Percentiles rank a stretch among this genome's conserved stretches.
These are phyloP conservation scores for Talaromyces adpressus DNA, from an alignment of 495 filamentous ascomycete genomes.

Conservation along the genomic window DNA sequence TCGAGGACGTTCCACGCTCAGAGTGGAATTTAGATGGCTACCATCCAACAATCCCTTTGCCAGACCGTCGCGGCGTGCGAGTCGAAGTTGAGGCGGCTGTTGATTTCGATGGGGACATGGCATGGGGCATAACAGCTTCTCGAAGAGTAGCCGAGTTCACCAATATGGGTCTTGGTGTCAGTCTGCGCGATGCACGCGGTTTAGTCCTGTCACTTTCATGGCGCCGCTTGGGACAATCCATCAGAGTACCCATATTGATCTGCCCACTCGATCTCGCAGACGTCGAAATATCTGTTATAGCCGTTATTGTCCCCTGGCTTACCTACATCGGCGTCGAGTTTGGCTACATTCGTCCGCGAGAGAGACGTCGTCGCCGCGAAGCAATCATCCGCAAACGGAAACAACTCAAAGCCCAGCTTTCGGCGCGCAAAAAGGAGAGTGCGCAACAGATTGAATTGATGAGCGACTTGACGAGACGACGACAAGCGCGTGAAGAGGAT, in stretches of 20 bases:
- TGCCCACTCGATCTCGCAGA: constrained; percentile 30
- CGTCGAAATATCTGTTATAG: constrained; percentile 28
- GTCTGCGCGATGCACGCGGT: constrained; percentile 23
- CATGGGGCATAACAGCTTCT: constrained; percentile 32
- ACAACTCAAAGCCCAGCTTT: constrained; percentile 33
- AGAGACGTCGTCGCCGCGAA: constrained; percentile 28
- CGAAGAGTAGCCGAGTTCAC: constrained; percentile 32
- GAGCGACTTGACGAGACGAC: constrained; percentile 38
- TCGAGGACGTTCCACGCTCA: constrained; percentile 23
- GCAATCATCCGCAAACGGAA: constrained; percentile 30
- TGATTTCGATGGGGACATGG: constrained; percentile 17
- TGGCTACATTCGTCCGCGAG: constrained; percentile 34
- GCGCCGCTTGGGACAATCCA: constrained; percentile 34
- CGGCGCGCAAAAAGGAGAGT: constrained; percentile 39
- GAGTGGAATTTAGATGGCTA: constrained; percentile 40
- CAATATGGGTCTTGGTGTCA: constrained; percentile 33
- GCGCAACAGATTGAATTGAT: constrained; percentile 47
- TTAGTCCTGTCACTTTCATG: constrained; percentile 34
- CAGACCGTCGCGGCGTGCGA: constrained; percentile 28
- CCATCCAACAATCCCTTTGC: constrained; percentile 22
- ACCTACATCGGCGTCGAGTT: constrained; percentile 45
- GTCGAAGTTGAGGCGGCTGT: constrained; percentile 22
- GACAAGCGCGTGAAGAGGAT: constrained; percentile 33
- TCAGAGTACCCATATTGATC: constrained; percentile 33
- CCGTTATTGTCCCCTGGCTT: constrained; percentile 39